Evolutionary conservation across 1,139 yeast genomes (phyloP), one percentile per base, ranked within the genome.

Genomic region (Sugiyamaella paludigena): DNA sequence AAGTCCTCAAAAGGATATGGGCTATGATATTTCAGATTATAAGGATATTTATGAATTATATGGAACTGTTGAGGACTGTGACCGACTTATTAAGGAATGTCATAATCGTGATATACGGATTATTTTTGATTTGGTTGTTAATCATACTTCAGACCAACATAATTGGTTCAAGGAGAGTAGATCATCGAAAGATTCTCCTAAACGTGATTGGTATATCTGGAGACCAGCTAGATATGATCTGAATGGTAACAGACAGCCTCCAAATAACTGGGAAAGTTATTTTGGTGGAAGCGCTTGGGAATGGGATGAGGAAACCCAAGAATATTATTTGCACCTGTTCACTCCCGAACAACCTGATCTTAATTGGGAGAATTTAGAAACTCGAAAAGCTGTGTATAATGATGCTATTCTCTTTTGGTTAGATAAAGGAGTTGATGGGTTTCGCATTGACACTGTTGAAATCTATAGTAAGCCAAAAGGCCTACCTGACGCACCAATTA

Each of bases 171-270:
- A 76, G 58, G 80, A 78, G 58, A 73, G 79, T 2, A 65, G 77
- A 52, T 70, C 78, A 7, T 73, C 78, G 2, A 70, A 67, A 58
- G 67, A 70, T 45, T 77, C 74, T 59, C 76, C 81, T n/a, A 78
- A 79, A 65, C 70, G 83, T 61, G 80, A 79, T 62, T 79, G 83
- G 83, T 79, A 78, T 63, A 71, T 77, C 57, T 79, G 83, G 84
- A 73, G 71, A 53, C 73, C 75, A 34, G 74, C 81, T 28, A 69
- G 63, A 51, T 73, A 69, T 60, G 79, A 75, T 54, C 68, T 59
- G 13, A 55, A 72, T 4, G 82, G 82, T 24, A 69, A 71, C 41
- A 72, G 80, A 62, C 70, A 66, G 13, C 80, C 82, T 30, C 82
- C 83, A 19, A 79, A 76, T 67, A 79, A 79, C 64, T 79, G 84